Evolutionary conservation across 805 yeast genomes (phyloP).

Genomic region (Saturnispora quitensis): DNA sequence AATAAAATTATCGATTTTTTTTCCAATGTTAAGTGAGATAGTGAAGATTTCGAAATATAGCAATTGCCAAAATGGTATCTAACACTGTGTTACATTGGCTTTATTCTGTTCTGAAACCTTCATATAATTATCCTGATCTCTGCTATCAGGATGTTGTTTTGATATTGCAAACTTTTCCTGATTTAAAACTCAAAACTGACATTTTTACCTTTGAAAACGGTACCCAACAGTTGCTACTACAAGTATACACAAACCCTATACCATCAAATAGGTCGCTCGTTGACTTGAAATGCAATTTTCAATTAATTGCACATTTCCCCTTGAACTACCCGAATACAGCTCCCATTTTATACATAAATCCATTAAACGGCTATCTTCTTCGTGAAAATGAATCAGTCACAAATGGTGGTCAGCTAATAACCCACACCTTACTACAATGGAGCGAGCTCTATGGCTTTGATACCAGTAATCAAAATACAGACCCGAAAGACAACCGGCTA

Average conservation of each 20-base stretch:
- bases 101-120: constrained; percentile 45
- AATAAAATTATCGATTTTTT: background rate
- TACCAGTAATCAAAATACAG: constrained; percentile 17
- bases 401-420: constrained; percentile 60
- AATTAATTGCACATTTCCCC: constrained; percentile 55
- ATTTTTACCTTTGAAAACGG: constrained; percentile 54
- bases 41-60: background rate
- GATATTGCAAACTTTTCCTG: constrained; percentile 40
- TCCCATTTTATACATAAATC: constrained; percentile 52
- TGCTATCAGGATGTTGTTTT: constrained; percentile 56
- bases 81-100: constrained; percentile 40
- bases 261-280: constrained; percentile 1
- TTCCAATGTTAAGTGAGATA: background rate
- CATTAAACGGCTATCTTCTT: constrained; percentile 36
- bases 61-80: background rate
- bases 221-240: constrained; percentile 46
- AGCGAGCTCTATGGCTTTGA: constrained; percentile 12
- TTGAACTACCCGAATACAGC: constrained; percentile 55
- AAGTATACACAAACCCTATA: constrained; percentile 43
- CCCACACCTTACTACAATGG: constrained; percentile 64
- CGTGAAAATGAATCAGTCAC: constrained; percentile 63
- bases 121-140: constrained; percentile 48
- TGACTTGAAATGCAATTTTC: constrained; percentile 27
- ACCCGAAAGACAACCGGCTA: constrained; percentile 22
- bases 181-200: constrained; percentile 62